These are phyloP conservation scores for Sclerotinia sclerotiorum DNA, from an alignment of 2,329 filamentous ascomycete species.

Conservation along the genomic window DNA sequence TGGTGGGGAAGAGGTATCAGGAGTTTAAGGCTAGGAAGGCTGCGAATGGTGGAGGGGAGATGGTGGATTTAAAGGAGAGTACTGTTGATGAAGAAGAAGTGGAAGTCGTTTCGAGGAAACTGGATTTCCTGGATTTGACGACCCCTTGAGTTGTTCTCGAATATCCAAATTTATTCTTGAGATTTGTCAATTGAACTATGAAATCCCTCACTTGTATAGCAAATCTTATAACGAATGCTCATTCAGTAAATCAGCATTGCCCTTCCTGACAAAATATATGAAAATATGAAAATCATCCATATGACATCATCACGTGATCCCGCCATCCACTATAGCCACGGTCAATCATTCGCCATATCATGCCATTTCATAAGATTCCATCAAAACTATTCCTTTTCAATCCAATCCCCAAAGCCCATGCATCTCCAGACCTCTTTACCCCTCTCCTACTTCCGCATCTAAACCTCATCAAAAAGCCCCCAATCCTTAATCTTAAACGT, in stretches of 20 bases:
- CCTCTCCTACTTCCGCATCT: conserved; percentile 6
- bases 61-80: conserved; percentile 22
- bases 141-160: conserved; percentile 29
- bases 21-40: conserved; percentile 46
- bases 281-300: neutral
- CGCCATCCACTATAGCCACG: neutral
- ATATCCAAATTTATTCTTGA: neutral
- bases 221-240: neutral
- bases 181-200: neutral
- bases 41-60: conserved; percentile 3
- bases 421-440: neutral
- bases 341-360: neutral
- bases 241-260: neutral
- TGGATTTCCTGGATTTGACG: conserved; percentile 40
- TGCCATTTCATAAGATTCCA: neutral
- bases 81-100: conserved; percentile 25
- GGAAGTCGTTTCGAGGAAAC: conserved; percentile 34
- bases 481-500: conserved; percentile 79
- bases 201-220: neutral
- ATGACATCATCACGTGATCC: neutral
- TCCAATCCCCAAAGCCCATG: neutral
- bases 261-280: neutral
- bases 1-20: conserved; percentile 63
- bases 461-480: conserved; percentile 56
- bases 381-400: neutral